Conservation (phyloP, 805 yeast genomes). For the Wickerhamiella musiphila region DNA sequence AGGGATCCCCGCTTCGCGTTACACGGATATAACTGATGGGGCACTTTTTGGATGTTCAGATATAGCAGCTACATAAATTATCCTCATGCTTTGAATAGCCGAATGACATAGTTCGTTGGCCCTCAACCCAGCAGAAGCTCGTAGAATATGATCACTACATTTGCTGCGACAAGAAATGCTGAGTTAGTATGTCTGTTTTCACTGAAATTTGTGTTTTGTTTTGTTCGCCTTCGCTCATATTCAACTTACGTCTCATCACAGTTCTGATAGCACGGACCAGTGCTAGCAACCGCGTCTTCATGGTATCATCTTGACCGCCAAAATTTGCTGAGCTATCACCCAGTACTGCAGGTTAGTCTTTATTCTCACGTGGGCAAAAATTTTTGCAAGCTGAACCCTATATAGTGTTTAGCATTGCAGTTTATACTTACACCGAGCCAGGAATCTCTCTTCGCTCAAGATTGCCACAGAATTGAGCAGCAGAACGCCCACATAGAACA, state of each 20-base stretch:
- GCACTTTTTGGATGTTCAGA: no score
- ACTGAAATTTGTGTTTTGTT: no score
- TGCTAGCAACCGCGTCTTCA: slow-evolving; percentile 43
- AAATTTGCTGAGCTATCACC: slow-evolving; percentile 28
- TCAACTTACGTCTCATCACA: slow-evolving; percentile 40
- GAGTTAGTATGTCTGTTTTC: slow-evolving; percentile 2
- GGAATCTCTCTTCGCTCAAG: slow-evolving; percentile 61
- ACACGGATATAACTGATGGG: no score
- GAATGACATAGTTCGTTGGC: no score
- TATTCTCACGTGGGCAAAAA: background rate
- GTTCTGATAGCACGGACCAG: slow-evolving; percentile 62
- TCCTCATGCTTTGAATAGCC: no score
- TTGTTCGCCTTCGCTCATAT: no score
- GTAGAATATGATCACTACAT: slow-evolving; percentile 47
- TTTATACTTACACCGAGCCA: slow-evolving; percentile 36
- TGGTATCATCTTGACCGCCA: slow-evolving; percentile 29
- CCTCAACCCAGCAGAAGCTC: slow-evolving; percentile 48
- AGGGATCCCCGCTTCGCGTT: no score
- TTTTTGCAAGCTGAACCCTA: background rate
- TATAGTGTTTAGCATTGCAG: background rate
- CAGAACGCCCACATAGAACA: slow-evolving; percentile 25
- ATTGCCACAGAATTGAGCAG: slow-evolving; percentile 62
- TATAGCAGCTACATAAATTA: no score
- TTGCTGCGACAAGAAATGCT: slow-evolving; percentile 56
- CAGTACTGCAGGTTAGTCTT: slow-evolving; percentile 25